phyloP scores from a whole-genome alignment of 768 basidiomycete species.

The Lactifluus subvellereus region DNA sequence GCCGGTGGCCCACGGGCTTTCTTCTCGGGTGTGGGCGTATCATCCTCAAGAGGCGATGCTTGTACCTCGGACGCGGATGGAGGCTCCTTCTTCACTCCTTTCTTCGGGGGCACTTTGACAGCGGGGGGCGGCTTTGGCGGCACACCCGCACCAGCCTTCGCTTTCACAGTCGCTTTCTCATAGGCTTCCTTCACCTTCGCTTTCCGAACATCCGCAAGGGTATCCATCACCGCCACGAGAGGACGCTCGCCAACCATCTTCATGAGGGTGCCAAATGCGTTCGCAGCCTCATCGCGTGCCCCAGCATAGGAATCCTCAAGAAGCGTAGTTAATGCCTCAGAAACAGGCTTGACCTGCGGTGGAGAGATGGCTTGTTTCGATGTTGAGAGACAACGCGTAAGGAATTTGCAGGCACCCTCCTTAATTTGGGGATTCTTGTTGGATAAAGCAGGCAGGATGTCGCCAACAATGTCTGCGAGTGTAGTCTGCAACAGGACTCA shows the following conservation, averaged over 20 bases:
- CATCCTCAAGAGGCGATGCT: constrained; percentile 33
- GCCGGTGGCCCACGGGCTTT: constrained; percentile 48
- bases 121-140: constrained; percentile 34
- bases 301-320: constrained; percentile 88
- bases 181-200: constrained; percentile 91
- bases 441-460: constrained; percentile 68
- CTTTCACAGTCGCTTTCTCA: constrained; percentile 89
- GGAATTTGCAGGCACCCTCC: constrained; percentile 84
- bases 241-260: constrained; percentile 95
- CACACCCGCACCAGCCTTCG: constrained; percentile 57
- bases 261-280: constrained; percentile 84
- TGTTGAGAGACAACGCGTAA: constrained; percentile 67
- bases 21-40: constrained; percentile 28
- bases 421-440: constrained; percentile 97
- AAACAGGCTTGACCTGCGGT: constrained; percentile 73
- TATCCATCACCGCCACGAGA: constrained; percentile 80
- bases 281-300: constrained; percentile 85
- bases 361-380: constrained; percentile 66
- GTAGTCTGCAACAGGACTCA: constrained; percentile 48
- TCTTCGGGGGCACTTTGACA: constrained; percentile 19
- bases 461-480: constrained; percentile 75
- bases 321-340: constrained; percentile 66
- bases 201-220: constrained; percentile 80
- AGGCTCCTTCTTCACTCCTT: constrained; percentile 32
- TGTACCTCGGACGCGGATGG: constrained; percentile 28